Evolutionary conservation across 805 yeast species (phyloP).

Genomic region (Lipomyces anomalus): DNA sequence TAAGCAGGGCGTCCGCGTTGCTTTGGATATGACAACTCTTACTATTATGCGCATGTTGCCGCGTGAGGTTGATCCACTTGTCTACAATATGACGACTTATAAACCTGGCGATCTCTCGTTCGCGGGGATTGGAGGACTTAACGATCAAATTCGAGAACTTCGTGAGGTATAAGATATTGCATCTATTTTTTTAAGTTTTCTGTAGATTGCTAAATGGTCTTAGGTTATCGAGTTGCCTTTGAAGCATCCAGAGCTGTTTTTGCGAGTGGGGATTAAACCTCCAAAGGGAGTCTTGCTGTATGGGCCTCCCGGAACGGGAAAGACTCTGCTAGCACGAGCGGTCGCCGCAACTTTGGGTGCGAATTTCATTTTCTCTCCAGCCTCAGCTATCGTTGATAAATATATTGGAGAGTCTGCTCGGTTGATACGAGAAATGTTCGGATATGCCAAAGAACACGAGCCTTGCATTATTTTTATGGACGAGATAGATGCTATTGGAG

Average conservation of each 20-base stretch:
- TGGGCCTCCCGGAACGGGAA: conserved; percentile 99
- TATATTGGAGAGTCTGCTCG: conserved; percentile 98
- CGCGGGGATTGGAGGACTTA: conserved; percentile 91
- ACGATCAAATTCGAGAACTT: conserved; percentile 91
- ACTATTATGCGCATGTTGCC: conserved; percentile 97
- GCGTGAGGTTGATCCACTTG: conserved; percentile 96
- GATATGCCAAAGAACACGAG: conserved; percentile 95
- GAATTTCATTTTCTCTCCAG: conserved; percentile 95
- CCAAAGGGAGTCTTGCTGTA: conserved; percentile 95
- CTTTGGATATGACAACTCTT: conserved; percentile 93
- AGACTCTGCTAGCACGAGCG: conserved; percentile 91
- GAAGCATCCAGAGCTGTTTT: conserved; percentile 92
- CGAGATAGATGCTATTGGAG: conserved; percentile 98
- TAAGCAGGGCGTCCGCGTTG: conserved; percentile 92
- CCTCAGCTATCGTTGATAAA: conserved; percentile 95
- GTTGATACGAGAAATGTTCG: conserved; percentile 94
- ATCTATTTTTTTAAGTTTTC: neutral
- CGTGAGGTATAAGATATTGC: conserved; percentile 50
- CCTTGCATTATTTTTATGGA: conserved; percentile 98
- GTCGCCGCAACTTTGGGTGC: conserved; percentile 99
- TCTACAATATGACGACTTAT: conserved; percentile 95
- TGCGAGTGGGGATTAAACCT: conserved; percentile 96
- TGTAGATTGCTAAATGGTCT: neutral
- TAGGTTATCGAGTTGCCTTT: conserved; percentile 88
- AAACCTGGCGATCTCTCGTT: conserved; percentile 97